Base-by-base conservation (phyloP, 1,284 basidiomycete genomes). In the Lentinula novae-zelandiae region DNA sequence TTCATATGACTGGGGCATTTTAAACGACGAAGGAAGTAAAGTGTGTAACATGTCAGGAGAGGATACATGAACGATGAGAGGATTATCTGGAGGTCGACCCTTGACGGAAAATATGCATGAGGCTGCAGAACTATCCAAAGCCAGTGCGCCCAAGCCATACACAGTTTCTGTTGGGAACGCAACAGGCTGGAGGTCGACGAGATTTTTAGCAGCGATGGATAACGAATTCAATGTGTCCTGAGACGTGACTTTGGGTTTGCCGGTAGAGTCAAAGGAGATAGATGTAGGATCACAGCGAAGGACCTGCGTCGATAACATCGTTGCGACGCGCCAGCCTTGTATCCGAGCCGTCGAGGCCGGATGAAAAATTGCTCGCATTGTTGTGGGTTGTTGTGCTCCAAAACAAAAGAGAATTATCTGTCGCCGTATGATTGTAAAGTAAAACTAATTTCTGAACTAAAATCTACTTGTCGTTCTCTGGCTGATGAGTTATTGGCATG, bases 121-220 rank as follows among this genome's bases (percentile, higher is more conserved):
- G 3, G 86, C 82, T 7, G 95, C 95, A 17, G 75, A 69, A 0
- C 84, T 68, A 62, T 87, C 77, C 44, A 96, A 77, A 0, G 96
- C 95, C 42, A 90, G 80, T 0, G 94, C 97, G 22, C 93, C 97
- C 3, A 99, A 85, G 1, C 97, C 97, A 72, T 99, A 99, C 22
- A 99, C 97, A 0, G 97, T 99, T 75, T 99, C 97, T 34, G 97
- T 98, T 0, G 97, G 96, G 69, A 99, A 95, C 0, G 90, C 95
- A 46, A 99, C 93, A 13, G 80, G 77, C 62, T 80, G 74, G 33
- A 72, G 66, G 40, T 75, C 71, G 52, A 75, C 64, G 51, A 89
- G 78, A 63, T 81, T 76, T 59, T 76, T 73, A 6, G 82, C 72
- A 3, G 87, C 87, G 27, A 67, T 66, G 59, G 76, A 68, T 60